Base-by-base conservation (phyloP, 2,329 filamentous ascomycete genomes). In the Byssothecium circinans region DNA sequence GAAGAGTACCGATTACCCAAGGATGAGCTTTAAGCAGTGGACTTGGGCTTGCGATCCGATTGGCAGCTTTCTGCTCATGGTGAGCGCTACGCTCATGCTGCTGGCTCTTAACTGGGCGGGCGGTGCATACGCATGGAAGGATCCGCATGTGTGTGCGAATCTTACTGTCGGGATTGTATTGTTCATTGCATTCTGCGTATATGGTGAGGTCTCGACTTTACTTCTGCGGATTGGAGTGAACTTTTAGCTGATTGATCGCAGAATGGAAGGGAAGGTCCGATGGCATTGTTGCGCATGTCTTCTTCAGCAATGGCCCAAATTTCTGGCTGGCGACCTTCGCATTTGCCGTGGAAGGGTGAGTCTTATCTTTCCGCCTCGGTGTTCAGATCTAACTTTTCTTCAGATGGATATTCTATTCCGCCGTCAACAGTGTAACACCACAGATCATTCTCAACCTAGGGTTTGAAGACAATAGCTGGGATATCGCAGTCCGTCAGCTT, bases 261-360 rank as follows among this genome's bases (percentile, higher is more conserved):
- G 79, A 82, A 64, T 81, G 79, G 79, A 80, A 78, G 56, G 80
- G 78, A 1, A 68, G 80, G 46, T 56, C 64, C 7, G 80, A 82
- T 51, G 80, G 80, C 3, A 75, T 82, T 8, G 69, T 82, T 0
- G 78, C 80, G 0, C 80, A 82, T 54, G 73, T 81, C 29, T 81
- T 82, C 70, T 82, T 82, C 65, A 68, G 64, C 23, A 65, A 70
- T 1, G 78, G 79, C 11, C 75, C 75, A 11, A 83, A 83, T 58
- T 82, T 83, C 55, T 75, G 71, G 7, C 73, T 81, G 3, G 75
- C 79, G 2, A 74, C 78, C 8, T 81, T 81, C 57, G 80, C 80
- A 3, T 82, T 82, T 50, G 75, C 76, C 2, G 77, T 82, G 27
- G 80, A 83, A 63, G 80, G 80, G 49, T 81, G 36, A 29, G 50